A percentile compares a stretch with the other conserved stretches of the same genome.
Conservation (phyloP, 345 rosid species). For the Boechera divaricarpa region DNA sequence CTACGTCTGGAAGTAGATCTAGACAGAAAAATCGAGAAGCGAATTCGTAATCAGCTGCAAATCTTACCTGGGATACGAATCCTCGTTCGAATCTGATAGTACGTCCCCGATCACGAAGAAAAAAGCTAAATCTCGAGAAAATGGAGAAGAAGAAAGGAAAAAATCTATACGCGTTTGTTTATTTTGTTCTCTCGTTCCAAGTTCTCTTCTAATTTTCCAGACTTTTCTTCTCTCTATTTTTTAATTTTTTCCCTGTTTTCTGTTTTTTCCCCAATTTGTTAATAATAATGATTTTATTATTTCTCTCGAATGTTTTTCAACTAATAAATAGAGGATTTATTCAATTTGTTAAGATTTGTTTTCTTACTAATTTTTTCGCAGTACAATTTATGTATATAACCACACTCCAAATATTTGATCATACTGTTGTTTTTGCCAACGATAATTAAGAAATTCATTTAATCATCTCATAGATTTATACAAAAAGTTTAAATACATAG, state of each 20-base stretch:
- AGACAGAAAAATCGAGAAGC: slow-evolving; percentile 16
- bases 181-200: slow-evolving; percentile 24
- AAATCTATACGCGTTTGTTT: slow-evolving; percentile 28
- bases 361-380: too few relatives aligned
- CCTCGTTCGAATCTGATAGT: slow-evolving; percentile 34
- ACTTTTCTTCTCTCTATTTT: slow-evolving; percentile 37
- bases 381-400: too few relatives aligned
- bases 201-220: slow-evolving; percentile 37
- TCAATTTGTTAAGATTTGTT: too few relatives aligned
- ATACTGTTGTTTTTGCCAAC: too few relatives aligned
- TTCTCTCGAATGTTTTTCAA: too few relatives aligned
- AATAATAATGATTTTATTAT: neutral
- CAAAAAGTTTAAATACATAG: too few relatives aligned
- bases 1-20: slow-evolving; percentile 43
- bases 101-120: slow-evolving; percentile 34
- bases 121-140: slow-evolving; percentile 30
- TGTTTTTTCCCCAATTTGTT: slow-evolving; percentile 16
- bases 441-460: too few relatives aligned
- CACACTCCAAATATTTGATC: too few relatives aligned
- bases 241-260: slow-evolving; percentile 15
- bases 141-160: slow-evolving; percentile 1
- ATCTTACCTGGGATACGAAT: slow-evolving; percentile 33
- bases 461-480: too few relatives aligned
- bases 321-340: too few relatives aligned
- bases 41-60: slow-evolving; percentile 30